Evolutionary conservation across 352 stramenopile genomes (phyloP).

Genomic region (Globisporangium carolinianum): DNA sequence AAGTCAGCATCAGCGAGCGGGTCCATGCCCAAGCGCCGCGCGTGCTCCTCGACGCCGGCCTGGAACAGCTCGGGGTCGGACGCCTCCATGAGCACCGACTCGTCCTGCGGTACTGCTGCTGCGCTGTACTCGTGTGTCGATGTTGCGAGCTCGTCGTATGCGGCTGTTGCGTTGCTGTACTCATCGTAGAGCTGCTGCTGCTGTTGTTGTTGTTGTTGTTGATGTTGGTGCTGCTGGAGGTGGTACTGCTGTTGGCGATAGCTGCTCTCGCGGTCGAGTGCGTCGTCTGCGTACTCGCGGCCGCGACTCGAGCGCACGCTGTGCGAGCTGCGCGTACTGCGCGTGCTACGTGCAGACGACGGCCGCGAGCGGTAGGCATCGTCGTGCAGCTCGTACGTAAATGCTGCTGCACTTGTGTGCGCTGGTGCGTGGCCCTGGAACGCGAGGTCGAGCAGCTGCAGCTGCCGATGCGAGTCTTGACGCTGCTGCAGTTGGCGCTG

Average conservation of each 20-base stretch:
- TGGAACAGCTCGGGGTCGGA: slow-evolving; percentile 65
- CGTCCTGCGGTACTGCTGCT: slow-evolving; percentile 15
- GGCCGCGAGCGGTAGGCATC: background rate
- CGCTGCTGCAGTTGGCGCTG: slow-evolving; percentile 4
- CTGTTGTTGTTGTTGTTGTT: background rate
- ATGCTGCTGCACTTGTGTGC: slow-evolving; percentile 1
- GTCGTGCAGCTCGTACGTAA: slow-evolving; percentile 6
- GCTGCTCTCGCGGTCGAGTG: background rate
- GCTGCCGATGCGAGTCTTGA: slow-evolving; percentile 12
- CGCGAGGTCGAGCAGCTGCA: slow-evolving; percentile 34
- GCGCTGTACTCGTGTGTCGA: background rate
- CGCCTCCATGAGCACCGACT: slow-evolving; percentile 47
- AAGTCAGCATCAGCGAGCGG: slow-evolving; percentile 40
- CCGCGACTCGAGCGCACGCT: slow-evolving; percentile 5
- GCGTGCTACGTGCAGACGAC: slow-evolving; percentile 8
- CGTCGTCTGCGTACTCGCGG: slow-evolving; percentile 6
- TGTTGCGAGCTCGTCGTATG: background rate
- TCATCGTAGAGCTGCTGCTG: background rate
- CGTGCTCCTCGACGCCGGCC: slow-evolving; percentile 66
- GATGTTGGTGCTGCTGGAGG: background rate
- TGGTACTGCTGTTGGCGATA: slow-evolving; percentile 1
- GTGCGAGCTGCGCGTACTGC: background rate
- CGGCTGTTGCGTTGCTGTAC: background rate
- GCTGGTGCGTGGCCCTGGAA: slow-evolving; percentile 18
- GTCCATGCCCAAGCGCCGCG: slow-evolving; percentile 62